Conservation (phyloP, 1,139 yeast genomes). For the Protomyces macrosporus region DNA sequence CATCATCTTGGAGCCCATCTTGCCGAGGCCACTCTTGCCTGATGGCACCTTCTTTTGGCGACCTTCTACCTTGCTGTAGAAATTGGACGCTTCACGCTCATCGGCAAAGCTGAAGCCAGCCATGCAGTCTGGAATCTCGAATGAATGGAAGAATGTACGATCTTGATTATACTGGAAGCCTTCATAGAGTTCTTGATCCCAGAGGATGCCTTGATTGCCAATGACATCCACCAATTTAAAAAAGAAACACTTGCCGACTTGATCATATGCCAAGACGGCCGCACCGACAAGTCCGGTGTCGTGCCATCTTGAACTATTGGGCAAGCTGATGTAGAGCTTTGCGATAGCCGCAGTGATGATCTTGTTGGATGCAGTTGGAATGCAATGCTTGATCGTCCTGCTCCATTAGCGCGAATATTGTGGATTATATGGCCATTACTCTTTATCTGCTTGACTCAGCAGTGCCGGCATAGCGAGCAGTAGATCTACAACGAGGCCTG, state of each 20-base stretch:
- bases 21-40: constrained; percentile 4
- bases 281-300: constrained; percentile 91
- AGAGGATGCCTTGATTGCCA: constrained; percentile 78
- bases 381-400: constrained; percentile 59
- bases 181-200: constrained; percentile 94
- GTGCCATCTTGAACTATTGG: constrained; percentile 73
- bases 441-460: not conserved
- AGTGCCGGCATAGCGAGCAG: not conserved
- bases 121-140: constrained; percentile 84
- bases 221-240: constrained; percentile 76
- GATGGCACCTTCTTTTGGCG: constrained; percentile 12
- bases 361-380: constrained; percentile 84
- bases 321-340: constrained; percentile 80
- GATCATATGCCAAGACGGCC: constrained; percentile 76
- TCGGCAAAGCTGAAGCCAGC: constrained; percentile 91
- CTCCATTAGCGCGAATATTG: not conserved
- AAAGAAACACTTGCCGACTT: constrained; percentile 90
- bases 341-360: constrained; percentile 89
- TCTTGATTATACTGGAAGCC: constrained; percentile 89
- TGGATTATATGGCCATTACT: not conserved
- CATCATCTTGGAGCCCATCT: constrained; percentile 19
- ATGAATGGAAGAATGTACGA: constrained; percentile 87
- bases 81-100: constrained; percentile 76
- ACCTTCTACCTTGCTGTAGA: constrained; percentile 20
- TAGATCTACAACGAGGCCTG: too few relatives aligned